Evolutionary conservation across 1,139 yeast genomes (phyloP).

Genomic region (Diutina sp.): DNA sequence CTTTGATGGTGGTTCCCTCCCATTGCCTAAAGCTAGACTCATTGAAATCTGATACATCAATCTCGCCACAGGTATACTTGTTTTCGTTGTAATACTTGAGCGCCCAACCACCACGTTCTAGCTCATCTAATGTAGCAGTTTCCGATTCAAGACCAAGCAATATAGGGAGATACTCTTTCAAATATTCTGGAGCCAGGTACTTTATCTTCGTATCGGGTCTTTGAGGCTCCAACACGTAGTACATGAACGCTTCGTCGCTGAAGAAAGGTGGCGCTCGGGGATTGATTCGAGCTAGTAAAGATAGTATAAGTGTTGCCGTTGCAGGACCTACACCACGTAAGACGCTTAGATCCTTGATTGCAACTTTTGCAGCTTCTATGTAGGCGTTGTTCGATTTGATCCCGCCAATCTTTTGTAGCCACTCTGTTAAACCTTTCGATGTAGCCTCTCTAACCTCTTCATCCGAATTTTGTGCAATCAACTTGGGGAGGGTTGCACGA

Average conservation of each 20-base stretch:
- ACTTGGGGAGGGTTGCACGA: slow-evolving; percentile 30
- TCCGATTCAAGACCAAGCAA: background rate
- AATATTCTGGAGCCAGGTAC: slow-evolving; percentile 29
- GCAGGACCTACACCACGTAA: slow-evolving; percentile 41
- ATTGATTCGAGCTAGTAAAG: slow-evolving; percentile 15
- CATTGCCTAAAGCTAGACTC: background rate
- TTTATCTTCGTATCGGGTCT: slow-evolving; percentile 23
- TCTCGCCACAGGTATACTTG: background rate
- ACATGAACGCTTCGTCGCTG: slow-evolving; percentile 33
- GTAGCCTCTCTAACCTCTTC: slow-evolving; percentile 17
- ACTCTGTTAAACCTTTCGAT: slow-evolving; percentile 13
- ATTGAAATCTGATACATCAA: background rate
- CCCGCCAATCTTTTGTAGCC: slow-evolving; percentile 9
- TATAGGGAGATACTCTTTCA: slow-evolving; percentile 11
- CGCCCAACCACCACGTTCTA: slow-evolving; percentile 1
- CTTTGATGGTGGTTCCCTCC: background rate
- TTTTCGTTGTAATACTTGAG: background rate
- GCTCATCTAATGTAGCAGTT: background rate
- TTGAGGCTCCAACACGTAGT: slow-evolving; percentile 18
- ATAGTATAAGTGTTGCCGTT: slow-evolving; percentile 31
- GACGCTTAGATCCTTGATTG: slow-evolving; percentile 19
- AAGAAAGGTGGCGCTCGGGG: slow-evolving; percentile 30
- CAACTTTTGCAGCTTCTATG: slow-evolving; percentile 9
- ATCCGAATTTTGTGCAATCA: slow-evolving; percentile 22
- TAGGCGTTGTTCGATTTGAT: slow-evolving; percentile 8